Conservation (phyloP, 148 eudicot species). For the Pharnaceum exiguum region DNA sequence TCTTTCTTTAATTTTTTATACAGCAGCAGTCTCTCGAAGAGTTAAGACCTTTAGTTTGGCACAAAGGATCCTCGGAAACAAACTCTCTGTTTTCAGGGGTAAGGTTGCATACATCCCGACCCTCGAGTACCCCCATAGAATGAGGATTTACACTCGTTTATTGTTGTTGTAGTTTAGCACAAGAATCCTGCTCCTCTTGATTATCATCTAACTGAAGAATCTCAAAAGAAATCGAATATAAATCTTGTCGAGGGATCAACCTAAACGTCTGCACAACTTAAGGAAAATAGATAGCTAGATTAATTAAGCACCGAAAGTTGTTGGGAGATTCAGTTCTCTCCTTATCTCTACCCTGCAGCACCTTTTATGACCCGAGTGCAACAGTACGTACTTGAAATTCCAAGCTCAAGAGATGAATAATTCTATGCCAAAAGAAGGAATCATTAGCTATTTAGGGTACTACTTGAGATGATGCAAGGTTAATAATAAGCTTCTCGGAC, state of each 20-base stretch:
- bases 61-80: no score
- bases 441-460: constrained; percentile 1
- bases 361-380: constrained; percentile 10
- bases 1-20: not conserved
- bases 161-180: no score
- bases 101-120: no score
- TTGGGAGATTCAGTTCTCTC: constrained; percentile 20
- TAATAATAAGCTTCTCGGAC: constrained; percentile 8
- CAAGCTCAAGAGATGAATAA: constrained; percentile 12
- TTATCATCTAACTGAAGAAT: constrained; percentile 3
- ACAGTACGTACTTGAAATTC: constrained; percentile 7
- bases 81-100: no score
- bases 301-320: constrained; percentile 24
- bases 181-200: constrained; percentile 12
- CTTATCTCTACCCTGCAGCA: constrained; percentile 14
- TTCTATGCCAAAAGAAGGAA: constrained; percentile 11
- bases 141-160: no score
- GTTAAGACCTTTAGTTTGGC: no score
- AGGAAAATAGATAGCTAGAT: not conserved
- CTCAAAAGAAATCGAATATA: constrained; percentile 17
- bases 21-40: no score
- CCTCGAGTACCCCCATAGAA: no score
- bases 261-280: not conserved
- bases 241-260: constrained; percentile 27
- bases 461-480: constrained; percentile 1